Base-by-base conservation (phyloP, 176 grass and related monocot species). In the Otatea glauca region DNA sequence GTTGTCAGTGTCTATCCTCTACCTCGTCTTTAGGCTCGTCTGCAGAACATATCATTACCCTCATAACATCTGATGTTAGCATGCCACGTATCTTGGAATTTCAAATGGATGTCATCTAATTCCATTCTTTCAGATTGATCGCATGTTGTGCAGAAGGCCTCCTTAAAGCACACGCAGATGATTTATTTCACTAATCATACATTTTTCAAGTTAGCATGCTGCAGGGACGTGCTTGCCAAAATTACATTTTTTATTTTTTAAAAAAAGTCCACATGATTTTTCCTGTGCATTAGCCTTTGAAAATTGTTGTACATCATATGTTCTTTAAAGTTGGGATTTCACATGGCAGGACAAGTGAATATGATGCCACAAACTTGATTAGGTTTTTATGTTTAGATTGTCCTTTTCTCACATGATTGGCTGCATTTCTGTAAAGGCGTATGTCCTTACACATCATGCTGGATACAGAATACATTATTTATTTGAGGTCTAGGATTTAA, bases 331-430 rank as follows among this genome's bases (percentile, higher is more conserved):
- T 45, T 58, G 18, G 81, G 55, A 53, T 77, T 42, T 49, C 51
- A 29, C 9, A 72, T 29, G 25, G 23, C 23, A 70, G 9, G 9
- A 27, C 61, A 70, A 65, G 0, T 25, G 80, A 20, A 60, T 75
- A 76, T 75, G 32, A 58, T 6, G 27, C 64, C 32, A 82, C 21
- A 47, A 70, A 4, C 51, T 32, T 38, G 66, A 56, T 88, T 84
- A 53, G 79, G 3, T 66, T 14, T 56, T 72, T 71, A n/a, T 54
- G 55, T 48, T 50, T 39, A 84, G 20, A 74, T 84, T 74, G 37
- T 84, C 79, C 21, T 75, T 65, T 65, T 41, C 68, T 24, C 70
- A 51, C 69, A 69, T 84, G 69, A 80, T 81, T 80, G 38, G 45
- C 37, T 43, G 9, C 13, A 68, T 47, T 68, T 41, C 53, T 5